Evolutionary conservation across 495 filamentous ascomycete genomes (phyloP), one percentile per base, ranked within the genome.

Genomic region (Penicillium paxilli): DNA sequence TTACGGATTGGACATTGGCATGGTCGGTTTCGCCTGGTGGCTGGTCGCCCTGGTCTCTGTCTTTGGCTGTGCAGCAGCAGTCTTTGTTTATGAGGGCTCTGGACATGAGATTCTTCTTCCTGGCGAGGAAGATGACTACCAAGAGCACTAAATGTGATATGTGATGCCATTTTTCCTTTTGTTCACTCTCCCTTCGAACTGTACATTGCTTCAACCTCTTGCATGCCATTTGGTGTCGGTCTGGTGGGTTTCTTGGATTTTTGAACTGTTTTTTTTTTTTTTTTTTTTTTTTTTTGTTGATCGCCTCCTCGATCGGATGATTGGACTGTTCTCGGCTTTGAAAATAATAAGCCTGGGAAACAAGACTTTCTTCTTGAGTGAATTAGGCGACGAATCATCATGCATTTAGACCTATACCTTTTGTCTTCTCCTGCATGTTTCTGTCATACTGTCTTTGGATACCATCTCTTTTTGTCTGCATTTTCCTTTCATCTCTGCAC

Each of bases 1-100:
- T 0, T 57, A 82, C 23, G 89, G 90, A 0, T 60, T 96, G 54
- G 79, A 82, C 9, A 77, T 78, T 12, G 90, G 90, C 0, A 71
- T 88, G 38, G 81, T 96, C 3, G 90, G 89, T 17, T 78, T 83
- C n/a, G 87, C 87, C 8, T 94, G 87, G 79, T 94, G 90, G 91
- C 67, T 77, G 2, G 68, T 93, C 44, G 83, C 82, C 14, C 69
- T 78, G 17, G 73, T 90, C 12, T 89, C 88, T 2, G 64, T 85
- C 0, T 72, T 81, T 33, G 87, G 86, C 2, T 73, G 80, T 46
- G 52, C 85, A 12, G 81, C 81, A 12, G 87, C 85, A 35, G 73
- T 83, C 45, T 84, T 83, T 62, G 87, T 96, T 0, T 79, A 80
- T 44, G 89, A 94, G 57, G 89, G 90, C 1, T 78, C 85, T 38